Evolutionary conservation across 257 asterid species (phyloP), one percentile per base, ranked within the genome.

Genomic region (Solanum microdontum): DNA sequence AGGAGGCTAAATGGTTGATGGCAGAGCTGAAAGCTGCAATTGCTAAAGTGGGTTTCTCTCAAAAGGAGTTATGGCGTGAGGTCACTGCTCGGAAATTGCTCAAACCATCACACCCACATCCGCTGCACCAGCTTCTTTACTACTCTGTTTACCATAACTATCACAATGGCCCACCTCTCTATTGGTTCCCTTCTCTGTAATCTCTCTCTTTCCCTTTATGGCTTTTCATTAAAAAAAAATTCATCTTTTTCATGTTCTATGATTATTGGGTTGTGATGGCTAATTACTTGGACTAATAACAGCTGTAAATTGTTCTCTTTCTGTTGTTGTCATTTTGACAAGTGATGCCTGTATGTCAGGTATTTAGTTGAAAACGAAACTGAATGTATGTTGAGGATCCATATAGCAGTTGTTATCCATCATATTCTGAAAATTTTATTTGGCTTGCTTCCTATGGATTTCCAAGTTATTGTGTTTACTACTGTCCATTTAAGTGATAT

Each of bases 151-250:
- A 94, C 90, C 43, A 28, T 88, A 33, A 87, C 79, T 91, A 88
- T 24, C 91, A 94, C 43, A 58, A 88, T 88, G 98, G 96, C 28
- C 97, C 94, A 82, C 98, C 99, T 87, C 92, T 89, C 90, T 96
- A 92, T 24, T 96, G 99, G 95, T 95, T 94, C 90, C 99, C 99
- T 90, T 94, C 99, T 1, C 91, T 88, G 99, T 96, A 92, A 89
- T 70, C 72, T 89, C 73, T 88, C 48, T 69, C 79, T 72, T 64
- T 69, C 15, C 4, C 24, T 51, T 43, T 33, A 72, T 51, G 33
- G 43, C 33, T 45, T 43, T 48, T 28, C 14, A 45, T 40, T 43
- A 43, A 55, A 55, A 9, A 55, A 51, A 30, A 19, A 37, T 26
- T 26, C 5, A 2, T 8, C 12, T 58, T 14, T 19, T 76, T 11